Evolutionary conservation across 2,329 filamentous ascomycete species (phyloP), one percentile per base, ranked within the genome.

Genomic region (Fusarium sp.): DNA sequence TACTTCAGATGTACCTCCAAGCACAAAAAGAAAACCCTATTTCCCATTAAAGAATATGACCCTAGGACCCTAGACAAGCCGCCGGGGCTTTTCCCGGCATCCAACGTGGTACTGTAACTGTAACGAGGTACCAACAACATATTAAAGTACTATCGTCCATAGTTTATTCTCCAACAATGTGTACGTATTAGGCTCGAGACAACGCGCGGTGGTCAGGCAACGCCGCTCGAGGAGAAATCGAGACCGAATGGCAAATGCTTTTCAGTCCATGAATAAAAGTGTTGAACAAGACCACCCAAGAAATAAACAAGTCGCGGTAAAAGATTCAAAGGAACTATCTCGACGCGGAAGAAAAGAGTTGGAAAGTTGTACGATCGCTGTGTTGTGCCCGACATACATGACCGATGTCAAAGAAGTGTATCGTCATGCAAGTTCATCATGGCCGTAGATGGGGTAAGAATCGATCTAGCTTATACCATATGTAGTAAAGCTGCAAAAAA

Each of bases 321-420:
- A 73, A 70, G 72, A 74, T 71, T 74, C 61, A 72, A 76, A 73
- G 47, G 75, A 69, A 73, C 57, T 69, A 68, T 69, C 57, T 73
- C 65, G 60, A 75, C 70, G 67, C 68, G 65, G 16, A 51, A 57
- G 63, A 71, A 71, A 63, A 42, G 62, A 63, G 65, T 68, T 69
- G 74, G 70, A 72, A 77, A 77, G 73, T 73, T 79, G 76, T 79
- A 83, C 80, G 82, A 86, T 86, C 84, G 84, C 83, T 87, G 86
- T 88, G 82, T 86, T 87, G 86, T 88, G 82, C 87, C 84, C 84
- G 86, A 87, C 86, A 86, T 79, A 84, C 84, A 87, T 83, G 84
- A 87, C 84, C 83, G 83, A 84, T 80, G 81, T 80, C 80, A 79
- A 82, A 80, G 75, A 79, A 79, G 81, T 79, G 78, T 82, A 83